Evolutionary conservation across 2,329 filamentous ascomycete genomes (phyloP), one percentile per base, ranked within the genome.

Genomic region (Colletotrichum sp.): DNA sequence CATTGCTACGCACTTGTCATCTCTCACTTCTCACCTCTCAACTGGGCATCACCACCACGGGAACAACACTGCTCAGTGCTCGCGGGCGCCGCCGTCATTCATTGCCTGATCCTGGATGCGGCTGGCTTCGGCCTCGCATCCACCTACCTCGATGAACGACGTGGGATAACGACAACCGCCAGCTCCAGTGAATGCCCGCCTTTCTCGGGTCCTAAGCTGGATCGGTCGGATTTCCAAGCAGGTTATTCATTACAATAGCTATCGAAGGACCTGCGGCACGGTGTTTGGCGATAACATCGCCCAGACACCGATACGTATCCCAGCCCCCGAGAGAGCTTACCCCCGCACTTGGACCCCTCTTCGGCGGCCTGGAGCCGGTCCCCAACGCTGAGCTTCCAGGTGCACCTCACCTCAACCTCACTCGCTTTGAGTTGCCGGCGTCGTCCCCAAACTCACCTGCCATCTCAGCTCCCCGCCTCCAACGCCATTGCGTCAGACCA

Each of bases 71-170:
- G 16, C 62, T 21, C 49, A 64, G 8, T 44, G 16, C 34, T 21
- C 32, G 49, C 65, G 44, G 49, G 34, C 62, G 36, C 52, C 57
- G 7, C 59, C 49, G 49, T 30, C 34, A 65, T 73, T 30, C 34
- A 69, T 76, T 65, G 64, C 70, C 70, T 76, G 70, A 59, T 60
- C 16, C 57, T 32, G 70, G 26, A 52, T 57, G 44, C 73, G 73
- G 70, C 70, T 76, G 64, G 57, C 70, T 49, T 73, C 73, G 73
- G 73, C 73, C 68, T 73, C 70, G 44, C 70, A 24, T 73, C 44
- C 28, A 73, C 15, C 30, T 57, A 26, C 57, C 49, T 68, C 44
- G 32, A 44, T 28, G 18, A 57, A 28, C 28, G 18, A 28, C 71
- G 21, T 60, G 57, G 65, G 71, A 28, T 70, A 26, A 64, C 21